Conservation (phyloP, 139 green algal species). For the Trebouxia sp. region DNA sequence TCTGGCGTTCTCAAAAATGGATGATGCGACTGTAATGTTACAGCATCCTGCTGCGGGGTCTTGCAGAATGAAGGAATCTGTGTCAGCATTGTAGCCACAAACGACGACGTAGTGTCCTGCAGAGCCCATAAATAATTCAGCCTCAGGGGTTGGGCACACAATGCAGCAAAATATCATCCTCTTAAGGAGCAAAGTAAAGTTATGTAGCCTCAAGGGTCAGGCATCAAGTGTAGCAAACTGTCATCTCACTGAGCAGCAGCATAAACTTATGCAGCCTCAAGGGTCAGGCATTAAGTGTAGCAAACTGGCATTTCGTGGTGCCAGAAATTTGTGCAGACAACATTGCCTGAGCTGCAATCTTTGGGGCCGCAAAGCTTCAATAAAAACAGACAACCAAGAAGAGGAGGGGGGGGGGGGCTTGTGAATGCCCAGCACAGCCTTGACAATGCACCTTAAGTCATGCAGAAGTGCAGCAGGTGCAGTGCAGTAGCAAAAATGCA, state of each 20-base stretch:
- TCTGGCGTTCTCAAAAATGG: conserved; percentile 56
- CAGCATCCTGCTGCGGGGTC: conserved; percentile 53
- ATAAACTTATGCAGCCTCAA: no score
- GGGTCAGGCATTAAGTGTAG: conserved; percentile 39
- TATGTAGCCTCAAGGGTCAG: not conserved
- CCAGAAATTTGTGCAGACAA: no score
- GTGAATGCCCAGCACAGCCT: not conserved
- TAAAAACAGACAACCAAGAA: no score
- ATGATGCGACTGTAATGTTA: conserved; percentile 34
- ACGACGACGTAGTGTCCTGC: conserved; percentile 70
- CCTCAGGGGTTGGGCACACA: no score
- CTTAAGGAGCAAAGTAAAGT: not conserved
- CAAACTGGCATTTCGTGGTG: not conserved
- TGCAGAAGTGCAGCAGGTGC: no score
- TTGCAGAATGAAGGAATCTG: conserved; percentile 51
- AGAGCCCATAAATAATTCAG: not conserved
- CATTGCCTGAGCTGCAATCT: no score
- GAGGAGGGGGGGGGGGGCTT: no score
- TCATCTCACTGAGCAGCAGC: no score
- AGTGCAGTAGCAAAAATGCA: no score
- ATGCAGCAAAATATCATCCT: not conserved
- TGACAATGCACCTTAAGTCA: no score
- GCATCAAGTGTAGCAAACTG: conserved; percentile 37
- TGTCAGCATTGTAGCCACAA: conserved; percentile 44
- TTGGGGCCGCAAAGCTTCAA: no score